Evolutionary conservation across 306 rosid genomes (phyloP), one percentile per base, ranked within the genome.

Genomic region (Cucurbita maxima): DNA sequence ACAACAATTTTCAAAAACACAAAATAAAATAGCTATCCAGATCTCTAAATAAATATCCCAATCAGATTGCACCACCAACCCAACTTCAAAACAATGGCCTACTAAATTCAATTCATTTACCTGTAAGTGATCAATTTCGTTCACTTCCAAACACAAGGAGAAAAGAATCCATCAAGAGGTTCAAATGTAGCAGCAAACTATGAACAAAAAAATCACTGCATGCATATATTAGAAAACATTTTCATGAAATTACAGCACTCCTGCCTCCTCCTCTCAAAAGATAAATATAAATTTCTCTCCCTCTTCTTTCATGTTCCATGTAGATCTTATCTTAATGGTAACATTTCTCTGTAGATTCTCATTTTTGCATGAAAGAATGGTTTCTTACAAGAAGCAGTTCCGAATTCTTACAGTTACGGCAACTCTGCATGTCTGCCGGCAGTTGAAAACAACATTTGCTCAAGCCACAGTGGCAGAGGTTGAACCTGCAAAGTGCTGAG

Each of bases 381-480:
- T 34, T 50, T 61, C 68, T 69, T 69, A 50, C 45, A 34, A 8
- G 37, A 30, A 70, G 30, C 25, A 50, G 40, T 47, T 3, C 58
- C 25, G 6, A 34, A 19, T 50, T 48, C 55, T 30, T 50, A 69
- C 58, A 50, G 25, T 70, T 45, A 18, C 25, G 57, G 40, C 2
- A 13, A 19, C 74, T 70, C 74, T 34, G 30, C 58, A 48, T 4
- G 16, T 14, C 58, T 30, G 30, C 58, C 22, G 74, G 41, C 8
- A 8, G 8, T 14, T 15, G 8, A 79, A 77, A 48, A 73, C 75
- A 63, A 40, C 75, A 81, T 78, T 73, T 87, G 76, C 84, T 68
- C 58, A 10, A 53, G 53, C 64, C 76, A 55, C 52, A 20, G 22
- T 44, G 0, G 54, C 55, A 20, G 58, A 22, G 16, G 47, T 51